Base-by-base conservation (phyloP, 2,329 filamentous ascomycete genomes). In the Fusarium nygamai region DNA sequence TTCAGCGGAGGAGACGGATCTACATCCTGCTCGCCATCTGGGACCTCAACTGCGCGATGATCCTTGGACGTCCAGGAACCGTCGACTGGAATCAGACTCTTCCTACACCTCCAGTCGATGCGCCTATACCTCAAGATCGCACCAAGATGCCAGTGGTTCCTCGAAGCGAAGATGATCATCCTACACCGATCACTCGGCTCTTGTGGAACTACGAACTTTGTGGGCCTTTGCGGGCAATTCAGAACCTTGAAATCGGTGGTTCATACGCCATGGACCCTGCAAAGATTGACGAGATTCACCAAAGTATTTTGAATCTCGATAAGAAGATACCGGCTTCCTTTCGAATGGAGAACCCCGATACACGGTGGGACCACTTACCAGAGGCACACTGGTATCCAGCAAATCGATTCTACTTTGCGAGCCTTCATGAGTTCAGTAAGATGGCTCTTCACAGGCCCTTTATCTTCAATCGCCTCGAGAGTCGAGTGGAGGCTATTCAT, bases 371-470 rank as follows among this genome's bases (percentile, higher is more conserved):
- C 67, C 74, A 83, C 22, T 78, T 86, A n/a, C 85, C 87, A 1
- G 85, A 86, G n/a, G 86, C 86, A 68, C 80, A 82, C 61, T 91
- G 89, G 89, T 78, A 92, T 43, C 82, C 82, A 17, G 78, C 81
- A 58, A 82, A 83, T n/a, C 82, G 88, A 44, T 81, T 84, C 64
- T 83, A 85, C 56, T 77, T 87, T 57, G 85, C 87, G 20, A 87
- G 89, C 73, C 77, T 87, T 10, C 80, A 84, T 17, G 82, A 86
- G 1, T 90, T 91, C 76, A 86, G 88, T 65, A 80, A 89, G 56
- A 89, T 92, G 82, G 89, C 88, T 9, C 82, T 92, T 44, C 90
- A 92, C 69, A 84, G 90, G 31, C 89, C 89, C 0, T 92, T 91
- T 76, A 86, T 92, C 27, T 91, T 92, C 72, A 89, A 88, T 22